Percentiles rank a stretch among this genome's conserved stretches.
phyloP scores from a whole-genome alignment of 495 filamentous ascomycete genomes.

The Chaetomium fimeti region DNA sequence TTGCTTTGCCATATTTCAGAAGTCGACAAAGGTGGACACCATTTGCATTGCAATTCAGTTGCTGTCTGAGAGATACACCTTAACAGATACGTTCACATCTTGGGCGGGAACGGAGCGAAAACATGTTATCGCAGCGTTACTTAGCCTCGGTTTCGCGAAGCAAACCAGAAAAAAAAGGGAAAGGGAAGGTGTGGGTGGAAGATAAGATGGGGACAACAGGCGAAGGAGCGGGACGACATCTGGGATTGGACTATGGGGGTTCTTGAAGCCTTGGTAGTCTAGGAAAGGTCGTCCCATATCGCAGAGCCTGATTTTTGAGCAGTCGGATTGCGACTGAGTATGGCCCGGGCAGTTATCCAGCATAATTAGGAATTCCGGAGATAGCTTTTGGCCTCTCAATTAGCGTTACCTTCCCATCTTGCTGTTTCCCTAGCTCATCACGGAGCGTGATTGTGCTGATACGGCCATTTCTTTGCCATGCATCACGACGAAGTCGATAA shows the following conservation, averaged over 20 bases:
- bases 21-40: constrained; percentile 24
- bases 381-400: constrained; percentile 23
- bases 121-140: constrained; percentile 9
- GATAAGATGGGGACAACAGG: constrained; percentile 23
- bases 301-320: constrained; percentile 31
- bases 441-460: not conserved
- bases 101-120: constrained; percentile 12
- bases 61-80: constrained; percentile 27
- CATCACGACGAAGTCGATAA: not conserved
- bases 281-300: constrained; percentile 39
- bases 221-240: constrained; percentile 19
- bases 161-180: constrained; percentile 17
- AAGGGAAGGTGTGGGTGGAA: constrained; percentile 5
- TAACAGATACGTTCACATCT: constrained; percentile 21
- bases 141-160: constrained; percentile 10
- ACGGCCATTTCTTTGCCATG: not conserved
- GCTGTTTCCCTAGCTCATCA: not conserved
- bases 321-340: constrained; percentile 15
- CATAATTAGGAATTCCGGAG: constrained; percentile 19
- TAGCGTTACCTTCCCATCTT: constrained; percentile 12
- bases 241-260: constrained; percentile 37
- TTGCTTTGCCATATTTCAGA: constrained; percentile 31
- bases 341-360: constrained; percentile 19
- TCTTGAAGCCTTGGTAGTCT: constrained; percentile 34
- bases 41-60: constrained; percentile 30